phyloP scores from a whole-genome alignment of 768 basidiomycete genomes.

The Trametes maxima region DNA sequence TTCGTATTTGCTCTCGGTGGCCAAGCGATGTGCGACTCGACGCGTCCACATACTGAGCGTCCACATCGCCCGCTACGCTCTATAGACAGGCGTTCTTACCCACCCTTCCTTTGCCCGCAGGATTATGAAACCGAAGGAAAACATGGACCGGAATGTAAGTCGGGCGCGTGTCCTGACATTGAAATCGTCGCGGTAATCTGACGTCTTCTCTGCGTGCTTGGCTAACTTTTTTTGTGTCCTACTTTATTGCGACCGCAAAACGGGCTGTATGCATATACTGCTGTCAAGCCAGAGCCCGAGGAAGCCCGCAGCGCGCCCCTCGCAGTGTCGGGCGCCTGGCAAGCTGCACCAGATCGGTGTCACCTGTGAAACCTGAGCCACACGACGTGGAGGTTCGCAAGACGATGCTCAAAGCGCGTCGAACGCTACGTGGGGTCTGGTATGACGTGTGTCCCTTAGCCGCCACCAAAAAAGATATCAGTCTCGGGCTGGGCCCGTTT shows the following conservation, averaged over 20 bases:
- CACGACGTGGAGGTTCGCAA: constrained; percentile 30
- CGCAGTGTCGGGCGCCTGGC: constrained; percentile 9
- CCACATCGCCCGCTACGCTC: constrained; percentile 11
- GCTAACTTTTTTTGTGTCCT: constrained; percentile 11
- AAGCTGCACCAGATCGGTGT: constrained; percentile 10
- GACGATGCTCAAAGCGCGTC: not conserved
- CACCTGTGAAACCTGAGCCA: constrained; percentile 37
- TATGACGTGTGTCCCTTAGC: not conserved
- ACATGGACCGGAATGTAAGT: constrained; percentile 9
- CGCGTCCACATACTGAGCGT: constrained; percentile 18
- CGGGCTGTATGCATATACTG: not conserved
- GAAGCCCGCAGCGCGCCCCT: constrained; percentile 27
- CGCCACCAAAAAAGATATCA: constrained; percentile 20
- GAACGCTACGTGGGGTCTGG: not conserved
- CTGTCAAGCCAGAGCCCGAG: constrained; percentile 38
- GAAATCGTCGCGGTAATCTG: not conserved
- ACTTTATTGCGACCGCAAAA: constrained; percentile 5
- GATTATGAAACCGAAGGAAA: constrained; percentile 28
- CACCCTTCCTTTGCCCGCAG: not conserved
- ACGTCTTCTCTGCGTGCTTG: constrained; percentile 1
- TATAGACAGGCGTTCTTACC: not conserved
- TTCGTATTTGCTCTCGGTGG: constrained; percentile 4
- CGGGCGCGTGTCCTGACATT: not conserved
- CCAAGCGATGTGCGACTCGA: constrained; percentile 8
- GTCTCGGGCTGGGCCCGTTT: constrained; percentile 46